Evolutionary conservation across 225 moss, liverwort and hornwort genomes (phyloP).

Genomic region (Ulota crispa): DNA sequence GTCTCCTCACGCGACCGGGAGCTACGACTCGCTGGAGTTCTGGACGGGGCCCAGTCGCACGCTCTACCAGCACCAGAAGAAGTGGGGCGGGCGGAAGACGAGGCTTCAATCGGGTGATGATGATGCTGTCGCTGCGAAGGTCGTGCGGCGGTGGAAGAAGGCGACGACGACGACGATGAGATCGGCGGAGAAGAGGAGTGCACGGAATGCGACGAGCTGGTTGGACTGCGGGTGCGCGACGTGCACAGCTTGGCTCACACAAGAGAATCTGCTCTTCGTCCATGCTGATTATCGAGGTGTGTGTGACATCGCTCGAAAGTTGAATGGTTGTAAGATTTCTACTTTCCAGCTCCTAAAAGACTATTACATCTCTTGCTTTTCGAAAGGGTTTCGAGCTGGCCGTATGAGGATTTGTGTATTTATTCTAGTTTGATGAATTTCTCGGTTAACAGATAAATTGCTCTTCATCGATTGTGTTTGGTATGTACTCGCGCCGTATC

Average conservation of each 20-base stretch:
- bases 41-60: slow-evolving; percentile 50
- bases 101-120: not conserved
- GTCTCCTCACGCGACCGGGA: not conserved
- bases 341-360: not conserved
- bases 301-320: not conserved
- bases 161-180: not conserved
- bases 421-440: too few species aligned
- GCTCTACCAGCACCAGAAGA: slow-evolving; percentile 39
- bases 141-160: slow-evolving; percentile 20
- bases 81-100: slow-evolving; percentile 17
- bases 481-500: too few species aligned
- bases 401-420: too few species aligned
- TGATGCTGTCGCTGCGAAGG: not conserved
- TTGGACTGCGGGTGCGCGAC: slow-evolving; percentile 67
- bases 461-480: too few species aligned
- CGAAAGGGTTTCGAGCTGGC: too few species aligned
- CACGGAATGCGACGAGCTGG: slow-evolving; percentile 48
- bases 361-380: too few species aligned
- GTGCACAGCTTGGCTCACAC: slow-evolving; percentile 56
- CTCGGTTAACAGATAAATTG: too few species aligned
- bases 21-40: slow-evolving; percentile 16
- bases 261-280: slow-evolving; percentile 46
- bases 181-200: not conserved
- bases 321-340: not conserved
- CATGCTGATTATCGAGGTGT: slow-evolving; percentile 62